Percentiles rank a stretch among this genome's conserved stretches.
phyloP scores from a whole-genome alignment of 805 yeast species.

The Metschnikowia sp. region DNA sequence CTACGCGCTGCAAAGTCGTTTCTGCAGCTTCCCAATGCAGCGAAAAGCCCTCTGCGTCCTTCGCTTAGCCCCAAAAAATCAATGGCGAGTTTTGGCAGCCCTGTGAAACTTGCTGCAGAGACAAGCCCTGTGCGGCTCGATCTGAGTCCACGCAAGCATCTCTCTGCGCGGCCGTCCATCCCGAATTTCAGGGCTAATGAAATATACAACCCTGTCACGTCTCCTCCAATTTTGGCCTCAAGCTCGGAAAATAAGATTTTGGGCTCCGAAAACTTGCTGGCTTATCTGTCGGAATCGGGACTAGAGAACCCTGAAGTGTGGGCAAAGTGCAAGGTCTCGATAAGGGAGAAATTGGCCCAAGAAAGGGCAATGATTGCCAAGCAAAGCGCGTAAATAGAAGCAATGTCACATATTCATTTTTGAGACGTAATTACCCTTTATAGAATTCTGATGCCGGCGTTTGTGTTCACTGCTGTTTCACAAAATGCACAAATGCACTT shows the following conservation, averaged over 20 bases:
- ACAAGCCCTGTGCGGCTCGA: neutral
- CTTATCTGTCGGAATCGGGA: constrained; percentile 4
- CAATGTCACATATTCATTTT: too few species aligned
- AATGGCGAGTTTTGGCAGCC: constrained; percentile 1
- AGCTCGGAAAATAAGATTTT: neutral
- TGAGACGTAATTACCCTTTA: too few species aligned
- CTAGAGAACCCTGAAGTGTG: constrained; percentile 18
- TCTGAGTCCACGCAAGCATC: constrained; percentile 5
- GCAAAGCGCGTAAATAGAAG: neutral
- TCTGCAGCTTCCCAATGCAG: constrained; percentile 4
- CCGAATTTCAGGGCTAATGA: constrained; percentile 22
- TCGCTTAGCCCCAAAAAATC: constrained; percentile 6
- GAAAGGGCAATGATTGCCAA: constrained; percentile 15
- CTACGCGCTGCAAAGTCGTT: constrained; percentile 5
- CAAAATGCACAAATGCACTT: too few species aligned
- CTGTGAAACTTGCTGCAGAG: neutral
- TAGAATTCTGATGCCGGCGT: too few species aligned
- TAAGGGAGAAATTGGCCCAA: constrained; percentile 21
- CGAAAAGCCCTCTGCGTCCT: neutral
- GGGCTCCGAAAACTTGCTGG: constrained; percentile 3
- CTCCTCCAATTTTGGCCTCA: constrained; percentile 12
- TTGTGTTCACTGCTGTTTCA: too few species aligned
- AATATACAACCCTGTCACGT: constrained; percentile 23
- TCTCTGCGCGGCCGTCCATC: constrained; percentile 22
- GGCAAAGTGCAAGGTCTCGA: constrained; percentile 29